Percentiles rank a stretch among this genome's conserved stretches.
phyloP scores from a whole-genome alignment of 2,329 filamentous ascomycete genomes.

The Penicillium sp. region DNA sequence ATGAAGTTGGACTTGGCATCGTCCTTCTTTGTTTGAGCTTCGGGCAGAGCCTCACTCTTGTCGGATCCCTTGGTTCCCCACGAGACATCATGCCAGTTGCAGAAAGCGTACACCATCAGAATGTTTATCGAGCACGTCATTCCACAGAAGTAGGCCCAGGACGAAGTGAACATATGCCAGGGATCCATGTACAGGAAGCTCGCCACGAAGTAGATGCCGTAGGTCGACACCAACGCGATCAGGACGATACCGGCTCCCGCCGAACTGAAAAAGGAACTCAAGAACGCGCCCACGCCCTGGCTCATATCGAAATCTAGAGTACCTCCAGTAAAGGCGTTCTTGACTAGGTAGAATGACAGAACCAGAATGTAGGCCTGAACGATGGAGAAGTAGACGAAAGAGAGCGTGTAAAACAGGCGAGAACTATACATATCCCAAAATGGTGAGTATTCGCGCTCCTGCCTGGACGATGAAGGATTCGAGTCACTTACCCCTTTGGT shows the following conservation, averaged over 20 bases:
- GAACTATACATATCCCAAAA: slow-evolving; percentile 32
- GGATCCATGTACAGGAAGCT: slow-evolving; percentile 98
- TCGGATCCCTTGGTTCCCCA: slow-evolving; percentile 99
- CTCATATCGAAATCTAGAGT: slow-evolving; percentile 58
- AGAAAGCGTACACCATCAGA: slow-evolving; percentile 96
- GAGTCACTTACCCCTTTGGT: slow-evolving; percentile 67
- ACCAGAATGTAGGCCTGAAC: slow-evolving; percentile 86
- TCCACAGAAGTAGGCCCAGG: slow-evolving; percentile 81
- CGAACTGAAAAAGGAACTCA: slow-evolving; percentile 74
- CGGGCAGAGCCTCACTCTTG: slow-evolving; percentile 84
- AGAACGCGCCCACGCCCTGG: slow-evolving; percentile 59
- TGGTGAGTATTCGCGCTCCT: not conserved
- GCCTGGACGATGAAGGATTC: not conserved
- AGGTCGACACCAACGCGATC: slow-evolving; percentile 83
- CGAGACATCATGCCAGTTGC: slow-evolving; percentile 99
- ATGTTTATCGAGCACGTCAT: slow-evolving; percentile 98
- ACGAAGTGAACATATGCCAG: slow-evolving; percentile 99
- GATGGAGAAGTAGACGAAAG: slow-evolving; percentile 77
- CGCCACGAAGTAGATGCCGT: slow-evolving; percentile 89
- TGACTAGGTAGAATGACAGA: slow-evolving; percentile 79
- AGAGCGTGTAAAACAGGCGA: slow-evolving; percentile 81
- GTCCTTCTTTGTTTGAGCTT: slow-evolving; percentile 77
- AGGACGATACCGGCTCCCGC: slow-evolving; percentile 80
- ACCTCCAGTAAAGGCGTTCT: slow-evolving; percentile 64
- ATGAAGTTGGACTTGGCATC: slow-evolving; percentile 82